Conservation (phyloP, 306 rosid genomes). For the Cucumis cinereus region DNA sequence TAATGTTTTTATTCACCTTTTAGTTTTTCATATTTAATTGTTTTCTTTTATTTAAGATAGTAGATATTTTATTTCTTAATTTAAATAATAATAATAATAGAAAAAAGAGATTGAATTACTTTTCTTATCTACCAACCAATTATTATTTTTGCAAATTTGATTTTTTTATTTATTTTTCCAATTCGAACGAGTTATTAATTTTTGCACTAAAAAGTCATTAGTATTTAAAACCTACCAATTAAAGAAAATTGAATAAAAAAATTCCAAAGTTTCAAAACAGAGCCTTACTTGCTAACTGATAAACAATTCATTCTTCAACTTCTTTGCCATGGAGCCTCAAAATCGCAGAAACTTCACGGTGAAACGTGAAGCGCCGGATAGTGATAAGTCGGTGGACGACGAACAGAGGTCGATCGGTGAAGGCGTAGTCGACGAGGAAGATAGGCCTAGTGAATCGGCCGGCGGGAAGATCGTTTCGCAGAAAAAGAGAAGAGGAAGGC, state of each 20-base stretch:
- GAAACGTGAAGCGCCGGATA: background rate
- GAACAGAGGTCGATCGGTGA: background rate
- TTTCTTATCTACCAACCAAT: too few species aligned
- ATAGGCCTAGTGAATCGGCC: background rate
- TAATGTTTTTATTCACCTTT: too few species aligned
- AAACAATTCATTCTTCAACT: background rate
- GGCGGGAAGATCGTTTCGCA: background rate
- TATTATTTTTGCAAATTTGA: too few species aligned
- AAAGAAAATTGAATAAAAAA: background rate
- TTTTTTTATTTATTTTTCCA: too few species aligned
- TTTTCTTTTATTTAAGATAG: too few species aligned
- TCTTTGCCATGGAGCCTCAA: background rate
- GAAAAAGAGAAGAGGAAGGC: constrained; percentile 39
- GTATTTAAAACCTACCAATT: background rate
- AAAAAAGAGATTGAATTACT: too few species aligned
- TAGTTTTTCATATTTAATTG: too few species aligned
- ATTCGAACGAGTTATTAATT: background rate
- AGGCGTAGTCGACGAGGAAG: background rate
- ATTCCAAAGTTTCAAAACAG: background rate
- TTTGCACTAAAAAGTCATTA: background rate
- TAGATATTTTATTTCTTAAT: too few species aligned
- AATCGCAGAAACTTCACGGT: background rate
- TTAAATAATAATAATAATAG: too few species aligned
- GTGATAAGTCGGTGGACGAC: background rate
- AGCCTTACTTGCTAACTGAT: background rate